Conservation (phyloP, 257 asterid species). For the Nicotiana knightiana region DNA sequence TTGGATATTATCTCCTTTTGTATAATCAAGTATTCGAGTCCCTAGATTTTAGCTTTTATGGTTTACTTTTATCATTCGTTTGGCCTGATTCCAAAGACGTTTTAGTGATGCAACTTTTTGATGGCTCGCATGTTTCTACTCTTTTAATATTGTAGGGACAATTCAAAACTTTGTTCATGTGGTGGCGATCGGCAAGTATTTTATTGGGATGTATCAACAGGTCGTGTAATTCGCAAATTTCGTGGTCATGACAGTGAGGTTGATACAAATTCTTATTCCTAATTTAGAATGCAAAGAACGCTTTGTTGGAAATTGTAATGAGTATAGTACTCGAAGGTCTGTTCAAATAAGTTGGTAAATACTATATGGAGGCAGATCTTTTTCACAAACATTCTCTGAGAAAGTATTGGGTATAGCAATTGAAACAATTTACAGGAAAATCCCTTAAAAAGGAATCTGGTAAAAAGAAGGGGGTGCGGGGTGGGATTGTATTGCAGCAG, state of each 20-base stretch:
- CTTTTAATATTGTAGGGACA: conserved; percentile 45
- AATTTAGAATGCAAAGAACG: not conserved
- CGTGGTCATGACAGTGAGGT: conserved; percentile 99
- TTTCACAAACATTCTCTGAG: not conserved
- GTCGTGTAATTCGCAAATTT: conserved; percentile 83
- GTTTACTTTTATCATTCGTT: not conserved
- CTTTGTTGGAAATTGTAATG: not conserved
- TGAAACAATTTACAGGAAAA: not conserved
- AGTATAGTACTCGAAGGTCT: not conserved
- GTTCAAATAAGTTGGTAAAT: not conserved
- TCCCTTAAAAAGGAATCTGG: not conserved
- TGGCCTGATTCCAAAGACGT: not conserved
- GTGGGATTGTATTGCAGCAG: not conserved
- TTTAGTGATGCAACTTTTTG: not conserved
- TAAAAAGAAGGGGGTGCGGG: not conserved
- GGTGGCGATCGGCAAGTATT: conserved; percentile 97
- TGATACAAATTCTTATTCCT: not conserved
- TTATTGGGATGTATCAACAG: conserved; percentile 94
- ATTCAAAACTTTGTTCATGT: conserved; percentile 80
- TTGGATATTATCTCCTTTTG: not conserved
- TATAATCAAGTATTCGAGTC: not conserved
- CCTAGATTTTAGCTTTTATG: not conserved
- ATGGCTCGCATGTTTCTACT: not conserved
- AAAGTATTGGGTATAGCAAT: not conserved
- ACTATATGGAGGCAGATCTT: not conserved